These are phyloP conservation scores for Wickerhamiella kazuoi DNA, from an alignment of 805 yeast species.

Conservation along the genomic window DNA sequence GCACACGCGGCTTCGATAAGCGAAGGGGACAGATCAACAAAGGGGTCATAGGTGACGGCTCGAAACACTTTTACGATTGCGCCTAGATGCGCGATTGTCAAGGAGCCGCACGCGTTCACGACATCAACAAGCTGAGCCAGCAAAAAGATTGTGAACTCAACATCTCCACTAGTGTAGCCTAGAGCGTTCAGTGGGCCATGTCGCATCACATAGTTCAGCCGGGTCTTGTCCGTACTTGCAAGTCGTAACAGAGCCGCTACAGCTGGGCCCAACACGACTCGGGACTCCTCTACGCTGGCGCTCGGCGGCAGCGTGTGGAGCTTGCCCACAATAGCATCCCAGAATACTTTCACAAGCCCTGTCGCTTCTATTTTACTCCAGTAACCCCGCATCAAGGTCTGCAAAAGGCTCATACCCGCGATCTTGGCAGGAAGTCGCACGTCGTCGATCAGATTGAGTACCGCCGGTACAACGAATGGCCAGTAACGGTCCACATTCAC, in stretches of 20 bases:
- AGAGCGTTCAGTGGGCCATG: constrained; percentile 16
- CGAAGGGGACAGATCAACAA: constrained; percentile 10
- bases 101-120: constrained; percentile 8
- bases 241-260: constrained; percentile 28
- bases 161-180: constrained; percentile 12
- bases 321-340: constrained; percentile 16
- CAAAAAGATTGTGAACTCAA: constrained; percentile 10
- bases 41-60: constrained; percentile 19
- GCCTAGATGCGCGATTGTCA: constrained; percentile 14
- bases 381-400: constrained; percentile 4
- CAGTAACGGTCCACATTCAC: constrained; percentile 10
- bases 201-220: constrained; percentile 12
- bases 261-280: constrained; percentile 18
- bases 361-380: constrained; percentile 6
- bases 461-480: constrained; percentile 19
- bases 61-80: constrained; percentile 12
- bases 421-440: constrained; percentile 13
- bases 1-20: constrained; percentile 8
- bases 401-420: constrained; percentile 12
- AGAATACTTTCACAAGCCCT: constrained; percentile 18
- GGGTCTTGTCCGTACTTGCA: constrained; percentile 11
- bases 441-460: constrained; percentile 18
- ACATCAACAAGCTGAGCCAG: constrained; percentile 7
- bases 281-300: constrained; percentile 9
- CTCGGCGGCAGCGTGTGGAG: constrained; percentile 21